Evolutionary conservation across 2,329 filamentous ascomycete genomes (phyloP), one percentile per base, ranked within the genome.

Genomic region (Magnaporthales sp.): DNA sequence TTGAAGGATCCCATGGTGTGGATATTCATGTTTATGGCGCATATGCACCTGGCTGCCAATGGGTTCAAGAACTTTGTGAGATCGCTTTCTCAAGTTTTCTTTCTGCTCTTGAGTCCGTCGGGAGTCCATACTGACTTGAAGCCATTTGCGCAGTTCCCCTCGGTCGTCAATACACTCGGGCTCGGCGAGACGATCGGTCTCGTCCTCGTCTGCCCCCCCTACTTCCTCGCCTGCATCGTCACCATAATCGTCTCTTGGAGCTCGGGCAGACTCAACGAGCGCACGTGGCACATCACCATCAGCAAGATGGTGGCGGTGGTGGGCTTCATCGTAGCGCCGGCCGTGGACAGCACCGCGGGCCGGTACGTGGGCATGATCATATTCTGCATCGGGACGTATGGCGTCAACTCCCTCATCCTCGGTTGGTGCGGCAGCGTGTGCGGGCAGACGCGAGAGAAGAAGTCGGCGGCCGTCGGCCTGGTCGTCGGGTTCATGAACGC

Each of bases 141-240:
- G 10, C 24, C 10, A 4, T 9, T 5, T 26, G 22, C 6, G 10
- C n/a, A 58, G 22, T 60, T 60, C 56, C 56, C 72, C 3, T 77
- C 81, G 13, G 78, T 83, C 46, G 24, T 32, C 15, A 71, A 77
- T 64, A 80, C 77, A 0, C 75, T 83, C 1, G 78, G 78, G 0
- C 81, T 80, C 70, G 74, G 71, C 63, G 75, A 70, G 1, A 83
- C 78, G 0, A 76, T 80, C n/a, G 81, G 80, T 0, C 76, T 84
- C 4, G 77, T 80, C 1, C 77, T 84, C 5, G 83, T 80, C 2
- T 79, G 78, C 62, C 81, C 81, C 0, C 81, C 81, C 0, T 81
- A 80, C 66, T 67, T 79, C 7, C 70, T 79, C 32, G 79, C 80
- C 0, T 78, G 77, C 2, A 74, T 75, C 15, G 75, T 77, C 27